Evolutionary conservation across 2,329 filamentous ascomycete species (phyloP), one percentile per base, ranked within the genome.

Genomic region (Ascochyta koolunga): DNA sequence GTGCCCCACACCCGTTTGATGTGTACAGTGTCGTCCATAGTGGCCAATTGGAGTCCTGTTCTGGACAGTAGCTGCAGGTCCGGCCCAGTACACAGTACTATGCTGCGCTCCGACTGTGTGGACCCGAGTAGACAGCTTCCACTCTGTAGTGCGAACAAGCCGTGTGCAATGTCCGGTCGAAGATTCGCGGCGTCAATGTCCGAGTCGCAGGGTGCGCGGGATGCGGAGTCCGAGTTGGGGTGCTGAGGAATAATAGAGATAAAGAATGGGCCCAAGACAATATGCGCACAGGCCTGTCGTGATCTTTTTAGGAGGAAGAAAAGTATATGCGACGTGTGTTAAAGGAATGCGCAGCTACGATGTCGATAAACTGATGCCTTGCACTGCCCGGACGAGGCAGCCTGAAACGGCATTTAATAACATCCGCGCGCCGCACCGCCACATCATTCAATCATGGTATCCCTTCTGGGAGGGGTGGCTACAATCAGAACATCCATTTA

Each of bases 301-400:
- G n/a, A 3, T 6, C 9, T 27, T 5, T 13, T 24, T 31, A 43
- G 21, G 16, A 15, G 36, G 1, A 32, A 15, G 42, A 47, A 11
- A 33, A 32, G 44, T 38, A 42, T 24, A 35, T 18, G 42, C 24
- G 35, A 25, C 35, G n/a, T 8, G 32, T 27, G 25, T 16, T 3
- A 13, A 13, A 24, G 4, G 19, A 11, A 49, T 35, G 18, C 33
- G 51, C 21, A 27, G 39, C 29, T 24, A 22, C 27, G 18, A 37
- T 36, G 45, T 46, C 47, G 47, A 47, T 50, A 47, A 24, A 56
- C 33, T 32, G 52, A 25, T 51, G 52, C 52, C 52, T 55, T 50
- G 52, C 46, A 50, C 52, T 50, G 52, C 47, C 52, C 46, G 9
- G 29, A 50, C 33, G 9, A 50, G 37, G 47, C 37, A 46, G 47